Evolutionary conservation across 1,284 basidiomycete genomes (phyloP), one percentile per base, ranked within the genome.

Genomic region (Trametes polyzona): DNA sequence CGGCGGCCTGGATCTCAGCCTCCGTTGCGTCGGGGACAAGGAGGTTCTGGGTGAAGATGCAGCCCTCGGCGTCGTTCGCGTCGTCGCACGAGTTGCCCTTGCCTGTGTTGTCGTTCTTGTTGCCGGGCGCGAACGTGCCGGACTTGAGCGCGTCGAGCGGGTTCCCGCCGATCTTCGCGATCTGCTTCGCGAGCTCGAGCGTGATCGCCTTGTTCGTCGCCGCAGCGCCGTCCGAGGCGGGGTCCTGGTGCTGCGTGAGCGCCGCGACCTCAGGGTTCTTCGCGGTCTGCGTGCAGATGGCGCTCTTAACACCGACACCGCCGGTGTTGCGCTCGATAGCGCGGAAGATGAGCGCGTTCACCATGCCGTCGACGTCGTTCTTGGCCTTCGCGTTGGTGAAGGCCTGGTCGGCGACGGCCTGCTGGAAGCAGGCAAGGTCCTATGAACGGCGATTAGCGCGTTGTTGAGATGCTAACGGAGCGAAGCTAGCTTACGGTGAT

Each of bases 361-460:
- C 80, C 77, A 80, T 78, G 26, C 83, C 84, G 32, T 78, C 73
- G 35, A 85, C 72, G 64, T 88, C 81, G 12, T 78, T 76, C 2
- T 77, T 80, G 4, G 81, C 81, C 71, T 88, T 89, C 36, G 87
- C 85, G 65, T 88, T 88, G 26, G 85, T 87, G 75, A 88, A 88
- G 0, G 86, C 86, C 66, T 83, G 83, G 66, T 87, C 86, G 42
- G 84, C 84, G 14, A 78, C 78, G 1, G 80, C 83, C 73, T 85
- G 83, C 67, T 88, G 87, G 32, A 88, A 76, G 70, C 87, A 90
- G 56, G 81, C 82, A 17, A 79, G 70, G 66, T 88, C 80, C 82
- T 84, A 55, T 9, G 23, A 29, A 19, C n/a, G n/a, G n/a, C n/a
- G 32, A 19, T 24, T 32, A 40, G 19, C 44, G 55, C 37, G 23